Conservation (phyloP, 225 moss, liverwort and hornwort species). For the Bryum argenteum region DNA sequence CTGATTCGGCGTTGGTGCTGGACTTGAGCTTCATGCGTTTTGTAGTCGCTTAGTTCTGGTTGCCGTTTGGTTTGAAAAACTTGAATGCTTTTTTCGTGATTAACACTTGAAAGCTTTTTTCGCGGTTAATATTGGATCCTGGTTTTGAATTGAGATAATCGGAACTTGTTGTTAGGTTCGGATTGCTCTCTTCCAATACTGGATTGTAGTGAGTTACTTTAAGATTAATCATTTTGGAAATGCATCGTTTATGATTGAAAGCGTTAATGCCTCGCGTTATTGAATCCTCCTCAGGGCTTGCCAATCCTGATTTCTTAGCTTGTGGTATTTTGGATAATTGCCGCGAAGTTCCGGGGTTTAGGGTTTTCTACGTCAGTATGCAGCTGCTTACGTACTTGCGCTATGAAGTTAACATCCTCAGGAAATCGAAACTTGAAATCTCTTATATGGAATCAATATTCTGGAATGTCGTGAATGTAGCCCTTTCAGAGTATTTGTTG, state of each 20-base stretch:
- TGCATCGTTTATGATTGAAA: background rate
- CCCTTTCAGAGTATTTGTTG: background rate
- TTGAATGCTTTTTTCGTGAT: background rate
- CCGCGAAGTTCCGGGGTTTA: slow-evolving; percentile 20
- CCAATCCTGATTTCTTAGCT: slow-evolving; percentile 6
- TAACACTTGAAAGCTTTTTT: background rate
- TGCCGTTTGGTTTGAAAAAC: background rate
- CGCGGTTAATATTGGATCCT: background rate
- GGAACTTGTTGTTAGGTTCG: background rate
- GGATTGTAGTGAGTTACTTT: background rate
- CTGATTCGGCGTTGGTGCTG: slow-evolving; percentile 25
- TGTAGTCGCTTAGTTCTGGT: background rate
- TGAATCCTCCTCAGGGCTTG: slow-evolving; percentile 8
- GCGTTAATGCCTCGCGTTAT: background rate
- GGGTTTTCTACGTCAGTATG: slow-evolving; percentile 16
- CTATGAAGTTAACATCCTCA: background rate
- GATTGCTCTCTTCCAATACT: background rate
- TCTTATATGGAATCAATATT: background rate
- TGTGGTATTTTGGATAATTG: slow-evolving; percentile 2
- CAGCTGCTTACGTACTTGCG: background rate
- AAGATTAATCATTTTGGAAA: background rate
- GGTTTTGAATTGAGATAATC: slow-evolving; percentile 1
- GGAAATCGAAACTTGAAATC: background rate
- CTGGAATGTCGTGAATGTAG: background rate
- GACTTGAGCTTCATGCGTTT: slow-evolving; percentile 6